A percentile compares a stretch with the other conserved stretches of the same genome.
These are phyloP conservation scores for Chaetothyriales sp. DNA, from an alignment of 2,329 filamentous ascomycete species.

Conservation along the genomic window DNA sequence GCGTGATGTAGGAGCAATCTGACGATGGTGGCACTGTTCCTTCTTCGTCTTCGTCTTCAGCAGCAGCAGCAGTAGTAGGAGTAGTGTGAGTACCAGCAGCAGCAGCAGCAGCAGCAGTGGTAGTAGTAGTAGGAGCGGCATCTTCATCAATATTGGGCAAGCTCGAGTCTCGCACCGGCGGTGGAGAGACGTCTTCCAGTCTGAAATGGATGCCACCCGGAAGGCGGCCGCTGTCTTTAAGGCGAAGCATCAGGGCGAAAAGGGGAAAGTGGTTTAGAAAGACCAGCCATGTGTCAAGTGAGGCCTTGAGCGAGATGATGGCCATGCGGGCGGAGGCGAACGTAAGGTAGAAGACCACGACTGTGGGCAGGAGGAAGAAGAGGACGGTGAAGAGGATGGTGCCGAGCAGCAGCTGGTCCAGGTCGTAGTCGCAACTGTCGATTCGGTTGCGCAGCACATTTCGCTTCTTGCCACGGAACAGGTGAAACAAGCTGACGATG, in stretches of 20 bases:
- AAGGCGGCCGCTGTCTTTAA: constrained; percentile 81
- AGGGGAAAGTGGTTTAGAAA: constrained; percentile 95
- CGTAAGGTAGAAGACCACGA: constrained; percentile 91
- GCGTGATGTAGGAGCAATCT: constrained; percentile 9
- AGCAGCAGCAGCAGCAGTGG: no score
- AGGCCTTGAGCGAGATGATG: constrained; percentile 84
- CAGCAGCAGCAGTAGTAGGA: no score
- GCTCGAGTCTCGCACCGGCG: background rate
- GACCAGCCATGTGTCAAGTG: constrained; percentile 78
- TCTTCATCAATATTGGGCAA: background rate
- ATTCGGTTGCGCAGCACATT: constrained; percentile 95
- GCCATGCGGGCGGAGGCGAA: constrained; percentile 89
- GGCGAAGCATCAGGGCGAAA: constrained; percentile 86
- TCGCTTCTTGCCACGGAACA: constrained; percentile 95
- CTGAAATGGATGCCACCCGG: constrained; percentile 45
- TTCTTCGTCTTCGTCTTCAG: no score
- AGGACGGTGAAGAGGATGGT: constrained; percentile 93
- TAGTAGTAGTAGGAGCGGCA: background rate
- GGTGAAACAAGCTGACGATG: constrained; percentile 90
- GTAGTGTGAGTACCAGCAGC: no score
- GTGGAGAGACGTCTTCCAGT: constrained; percentile 2
- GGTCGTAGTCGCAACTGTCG: constrained; percentile 95
- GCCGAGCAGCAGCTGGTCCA: constrained; percentile 88
- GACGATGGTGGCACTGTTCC: background rate
- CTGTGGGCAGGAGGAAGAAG: constrained; percentile 86